These are phyloP conservation scores for Leptographium flavum DNA, from an alignment of 2,329 filamentous ascomycete species.

Conservation along the genomic window DNA sequence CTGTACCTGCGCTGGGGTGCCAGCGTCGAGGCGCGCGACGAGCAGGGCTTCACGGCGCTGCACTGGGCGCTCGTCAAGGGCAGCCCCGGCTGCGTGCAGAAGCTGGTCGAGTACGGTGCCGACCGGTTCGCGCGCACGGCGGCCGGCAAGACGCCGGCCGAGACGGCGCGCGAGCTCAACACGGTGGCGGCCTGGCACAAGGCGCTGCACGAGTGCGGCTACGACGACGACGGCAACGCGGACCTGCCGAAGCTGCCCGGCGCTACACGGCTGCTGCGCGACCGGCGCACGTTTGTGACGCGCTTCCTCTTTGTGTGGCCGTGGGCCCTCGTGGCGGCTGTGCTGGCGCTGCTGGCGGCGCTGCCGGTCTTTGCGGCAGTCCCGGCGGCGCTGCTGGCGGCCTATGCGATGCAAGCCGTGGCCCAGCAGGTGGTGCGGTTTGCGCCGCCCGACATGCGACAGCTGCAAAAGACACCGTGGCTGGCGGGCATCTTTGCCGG, in stretches of 20 bases:
- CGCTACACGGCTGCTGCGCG: constrained; percentile 59
- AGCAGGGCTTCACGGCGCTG: constrained; percentile 84
- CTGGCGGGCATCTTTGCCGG: constrained; percentile 85
- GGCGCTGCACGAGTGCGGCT: constrained; percentile 14
- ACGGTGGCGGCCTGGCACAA: constrained; percentile 46
- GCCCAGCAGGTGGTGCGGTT: constrained; percentile 67
- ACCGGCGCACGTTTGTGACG: constrained; percentile 62
- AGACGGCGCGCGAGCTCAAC: constrained; percentile 82
- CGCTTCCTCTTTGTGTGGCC: constrained; percentile 88
- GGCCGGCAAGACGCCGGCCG: constrained; percentile 78
- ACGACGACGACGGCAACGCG: constrained; percentile 52
- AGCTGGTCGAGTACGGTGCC: constrained; percentile 87
- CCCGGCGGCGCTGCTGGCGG: constrained; percentile 52
- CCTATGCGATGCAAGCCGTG: constrained; percentile 61
- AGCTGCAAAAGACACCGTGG: constrained; percentile 86
- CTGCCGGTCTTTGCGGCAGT: constrained; percentile 62
- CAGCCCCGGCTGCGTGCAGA: constrained; percentile 75
- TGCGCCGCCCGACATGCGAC: constrained; percentile 76
- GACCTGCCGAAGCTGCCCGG: constrained; percentile 57
- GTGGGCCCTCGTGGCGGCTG: constrained; percentile 58
- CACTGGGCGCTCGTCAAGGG: constrained; percentile 97
- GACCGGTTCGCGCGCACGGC: constrained; percentile 84
- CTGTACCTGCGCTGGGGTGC: constrained; percentile 90
- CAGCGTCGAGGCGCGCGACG: constrained; percentile 78
- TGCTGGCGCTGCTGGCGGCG: constrained; percentile 57